Conservation (phyloP, 306 rosid genomes). For the Fagus crenata region DNA sequence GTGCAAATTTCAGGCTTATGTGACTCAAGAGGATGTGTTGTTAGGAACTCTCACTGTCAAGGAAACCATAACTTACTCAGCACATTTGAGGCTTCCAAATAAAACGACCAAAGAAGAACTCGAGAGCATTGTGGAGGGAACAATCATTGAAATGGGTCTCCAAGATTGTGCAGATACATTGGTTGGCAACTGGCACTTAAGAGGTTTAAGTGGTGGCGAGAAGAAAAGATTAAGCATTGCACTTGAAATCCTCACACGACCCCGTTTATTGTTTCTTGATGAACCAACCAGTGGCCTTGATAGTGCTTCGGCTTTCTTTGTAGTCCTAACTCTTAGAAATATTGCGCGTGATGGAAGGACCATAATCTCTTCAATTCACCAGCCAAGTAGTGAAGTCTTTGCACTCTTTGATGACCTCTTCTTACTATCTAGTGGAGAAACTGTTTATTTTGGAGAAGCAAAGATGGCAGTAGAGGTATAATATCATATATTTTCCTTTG, state of each 20-base stretch:
- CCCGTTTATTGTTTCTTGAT: constrained; percentile 72
- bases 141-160: constrained; percentile 87
- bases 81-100: constrained; percentile 64
- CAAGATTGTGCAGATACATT: constrained; percentile 71
- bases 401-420: constrained; percentile 87
- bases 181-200: constrained; percentile 79
- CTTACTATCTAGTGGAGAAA: constrained; percentile 76
- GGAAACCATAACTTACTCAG: constrained; percentile 76
- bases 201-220: constrained; percentile 89
- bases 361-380: constrained; percentile 79
- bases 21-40: constrained; percentile 83
- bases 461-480: constrained; percentile 70
- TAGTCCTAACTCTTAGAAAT: constrained; percentile 71
- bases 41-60: constrained; percentile 72
- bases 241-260: constrained; percentile 79
- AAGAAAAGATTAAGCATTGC: constrained; percentile 86
- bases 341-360: constrained; percentile 81
- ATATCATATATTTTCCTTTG: background rate
- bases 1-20: constrained; percentile 63
- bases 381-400: constrained; percentile 84
- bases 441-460: constrained; percentile 85
- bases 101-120: constrained; percentile 55
- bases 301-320: constrained; percentile 83
- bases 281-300: constrained; percentile 94
- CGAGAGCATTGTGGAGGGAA: constrained; percentile 53